A percentile compares a stretch with the other conserved stretches of the same genome.
These are phyloP conservation scores for Pichia scutulata DNA, from an alignment of 805 yeast genomes.

Conservation along the genomic window DNA sequence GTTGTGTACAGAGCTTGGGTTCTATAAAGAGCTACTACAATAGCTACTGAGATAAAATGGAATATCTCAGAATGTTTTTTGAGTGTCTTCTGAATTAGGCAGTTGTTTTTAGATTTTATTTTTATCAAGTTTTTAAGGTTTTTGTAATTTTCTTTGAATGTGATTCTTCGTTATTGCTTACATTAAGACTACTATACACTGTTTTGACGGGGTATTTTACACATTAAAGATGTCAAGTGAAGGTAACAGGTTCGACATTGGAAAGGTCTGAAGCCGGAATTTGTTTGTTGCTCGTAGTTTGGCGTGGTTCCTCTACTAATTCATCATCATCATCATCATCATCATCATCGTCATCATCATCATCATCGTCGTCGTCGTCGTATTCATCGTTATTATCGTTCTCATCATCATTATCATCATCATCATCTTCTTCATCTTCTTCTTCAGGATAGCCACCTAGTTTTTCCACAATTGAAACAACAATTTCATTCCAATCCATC, in stretches of 20 bases:
- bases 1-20: background rate
- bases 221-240: background rate
- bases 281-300: background rate
- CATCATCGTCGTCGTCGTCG: slow-evolving; percentile 25
- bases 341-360: slow-evolving; percentile 22
- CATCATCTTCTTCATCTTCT: slow-evolving; percentile 46
- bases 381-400: slow-evolving; percentile 18
- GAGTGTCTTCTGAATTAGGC: too few relatives aligned
- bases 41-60: background rate
- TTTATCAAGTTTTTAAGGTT: too few relatives aligned
- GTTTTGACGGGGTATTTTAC: background rate
- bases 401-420: slow-evolving; percentile 29
- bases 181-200: background rate
- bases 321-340: slow-evolving; percentile 22
- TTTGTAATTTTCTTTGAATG: background rate
- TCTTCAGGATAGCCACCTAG: slow-evolving; percentile 46
- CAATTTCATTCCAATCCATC: slow-evolving; percentile 63
- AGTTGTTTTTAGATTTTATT: too few relatives aligned
- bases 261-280: background rate
- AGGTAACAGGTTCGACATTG: background rate
- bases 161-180: background rate
- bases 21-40: background rate
- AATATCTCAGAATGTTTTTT: too few relatives aligned
- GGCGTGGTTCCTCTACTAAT: slow-evolving; percentile 2
- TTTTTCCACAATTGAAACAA: slow-evolving; percentile 44